Base-by-base conservation (phyloP, 495 filamentous ascomycete genomes). In the Alectoria sarmentosa region DNA sequence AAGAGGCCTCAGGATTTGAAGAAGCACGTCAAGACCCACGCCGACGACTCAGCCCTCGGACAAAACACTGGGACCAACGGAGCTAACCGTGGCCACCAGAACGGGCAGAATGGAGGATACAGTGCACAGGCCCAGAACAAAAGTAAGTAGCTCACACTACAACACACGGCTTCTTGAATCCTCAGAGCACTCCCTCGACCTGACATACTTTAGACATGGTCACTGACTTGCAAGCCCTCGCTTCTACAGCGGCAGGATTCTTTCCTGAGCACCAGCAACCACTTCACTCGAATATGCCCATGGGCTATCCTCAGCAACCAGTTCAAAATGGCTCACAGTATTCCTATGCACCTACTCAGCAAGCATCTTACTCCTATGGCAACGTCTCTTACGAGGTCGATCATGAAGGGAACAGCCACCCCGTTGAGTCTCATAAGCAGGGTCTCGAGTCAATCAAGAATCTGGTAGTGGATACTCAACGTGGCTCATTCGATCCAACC, bases 11-110 rank as follows among this genome's bases (percentile, higher is more conserved):
- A 99, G 76, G 95, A 99, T 79, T 74, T 99, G 66, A 98, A 98
- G 84, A 99, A 99, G 79, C 95, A 99, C 76, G 92, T 98, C 74
- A 98, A 98, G 84, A 98, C 95, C n/a, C 94, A 99, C 76, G 94
- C 94, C 65, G 94, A 99, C 73, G 94, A 99, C 76, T 95, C 92
- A 49, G 91, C 96, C 58, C 81, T 96, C 63, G 89, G 88, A 28
- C 90, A 90, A 34, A 87, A 90, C 58, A 83, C 84, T 73, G 58
- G 58, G 21, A 84, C 88, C 61, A 84, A 83, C 37, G 78, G 77
- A 23, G 49, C 60, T 28, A 56, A 57, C 21, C 67, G 64, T 56
- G 64, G 63, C 21, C 65, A 65, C 44, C 62, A 65, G 41, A 70
- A 68, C 61, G 65, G 58, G 26, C 54, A 86, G 77, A 87, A 84